Conservation (phyloP, 2,329 filamentous ascomycete genomes). For the Dothidotthia symphoricarpi region DNA sequence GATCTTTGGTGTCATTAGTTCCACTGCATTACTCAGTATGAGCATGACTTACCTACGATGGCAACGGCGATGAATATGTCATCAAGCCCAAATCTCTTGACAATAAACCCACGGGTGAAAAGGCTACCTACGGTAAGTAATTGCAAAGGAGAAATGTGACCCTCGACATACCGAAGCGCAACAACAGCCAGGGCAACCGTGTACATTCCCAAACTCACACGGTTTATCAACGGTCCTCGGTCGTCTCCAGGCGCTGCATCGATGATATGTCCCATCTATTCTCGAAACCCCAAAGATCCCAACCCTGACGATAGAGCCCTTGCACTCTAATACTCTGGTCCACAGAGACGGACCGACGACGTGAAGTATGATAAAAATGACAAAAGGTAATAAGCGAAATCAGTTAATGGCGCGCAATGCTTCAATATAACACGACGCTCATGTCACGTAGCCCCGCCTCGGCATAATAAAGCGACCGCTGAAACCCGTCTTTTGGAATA, state of each 20-base stretch:
- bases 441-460: constrained; percentile 4
- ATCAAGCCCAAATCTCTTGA: constrained; percentile 27
- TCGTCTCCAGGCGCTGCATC: constrained; percentile 12
- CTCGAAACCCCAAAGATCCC: constrained; percentile 7
- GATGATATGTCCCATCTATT: constrained; percentile 23
- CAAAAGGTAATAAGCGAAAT: background rate
- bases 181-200: constrained; percentile 22
- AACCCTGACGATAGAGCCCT: constrained; percentile 12
- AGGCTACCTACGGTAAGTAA: constrained; percentile 13
- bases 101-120: constrained; percentile 24
- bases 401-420: constrained; percentile 2
- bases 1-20: constrained; percentile 6
- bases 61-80: constrained; percentile 29
- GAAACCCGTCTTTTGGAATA: constrained; percentile 10
- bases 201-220: constrained; percentile 25
- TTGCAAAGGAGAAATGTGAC: background rate
- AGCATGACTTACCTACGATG: constrained; percentile 4
- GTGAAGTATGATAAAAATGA: constrained; percentile 2
- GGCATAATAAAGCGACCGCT: constrained; percentile 6
- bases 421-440: constrained; percentile 5
- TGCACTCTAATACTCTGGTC: constrained; percentile 2
- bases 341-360: background rate
- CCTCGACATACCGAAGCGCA: constrained; percentile 18
- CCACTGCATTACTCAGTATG: background rate
- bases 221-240: constrained; percentile 22